Evolutionary conservation across 2,329 filamentous ascomycete genomes (phyloP).

Genomic region (Thermomyces lanuginosus): DNA sequence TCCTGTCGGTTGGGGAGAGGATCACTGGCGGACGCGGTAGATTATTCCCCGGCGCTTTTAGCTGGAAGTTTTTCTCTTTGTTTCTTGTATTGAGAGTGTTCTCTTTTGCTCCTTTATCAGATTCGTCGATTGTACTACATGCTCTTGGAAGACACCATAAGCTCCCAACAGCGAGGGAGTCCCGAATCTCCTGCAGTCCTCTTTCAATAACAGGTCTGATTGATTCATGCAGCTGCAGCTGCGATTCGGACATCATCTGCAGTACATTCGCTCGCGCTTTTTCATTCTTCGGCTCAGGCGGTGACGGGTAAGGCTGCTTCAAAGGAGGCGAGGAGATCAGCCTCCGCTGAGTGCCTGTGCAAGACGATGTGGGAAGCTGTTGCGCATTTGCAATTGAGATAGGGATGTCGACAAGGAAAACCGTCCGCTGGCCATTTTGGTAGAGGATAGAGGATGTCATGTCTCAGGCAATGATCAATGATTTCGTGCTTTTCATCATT

Average conservation of each 20-base stretch:
- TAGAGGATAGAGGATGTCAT: conserved; percentile 32
- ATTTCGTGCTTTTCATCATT: no score
- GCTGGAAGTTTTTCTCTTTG: conserved; percentile 6
- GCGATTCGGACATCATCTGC: conserved; percentile 16
- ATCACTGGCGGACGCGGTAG: conserved; percentile 15
- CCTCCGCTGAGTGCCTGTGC: background rate
- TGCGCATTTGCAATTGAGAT: conserved; percentile 41
- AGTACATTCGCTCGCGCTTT: conserved; percentile 27
- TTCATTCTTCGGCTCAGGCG: conserved; percentile 35
- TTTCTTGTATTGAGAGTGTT: background rate
- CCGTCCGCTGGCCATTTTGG: conserved; percentile 28
- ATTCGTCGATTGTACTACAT: background rate
- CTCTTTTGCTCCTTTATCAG: background rate
- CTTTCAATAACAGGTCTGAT: conserved; percentile 17
- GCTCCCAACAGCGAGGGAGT: background rate
- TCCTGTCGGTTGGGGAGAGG: conserved; percentile 15
- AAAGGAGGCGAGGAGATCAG: conserved; percentile 33
- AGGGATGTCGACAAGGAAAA: conserved; percentile 43
- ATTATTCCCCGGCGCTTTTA: conserved; percentile 3
- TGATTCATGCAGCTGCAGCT: conserved; percentile 13
- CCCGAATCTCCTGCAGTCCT: conserved; percentile 22
- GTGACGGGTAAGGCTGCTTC: conserved; percentile 30
- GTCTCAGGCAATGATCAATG: no score
- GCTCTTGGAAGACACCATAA: background rate
- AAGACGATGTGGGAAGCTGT: conserved; percentile 10